phyloP scores from a whole-genome alignment of 306 rosid genomes.

The Sicyos baderoa region DNA sequence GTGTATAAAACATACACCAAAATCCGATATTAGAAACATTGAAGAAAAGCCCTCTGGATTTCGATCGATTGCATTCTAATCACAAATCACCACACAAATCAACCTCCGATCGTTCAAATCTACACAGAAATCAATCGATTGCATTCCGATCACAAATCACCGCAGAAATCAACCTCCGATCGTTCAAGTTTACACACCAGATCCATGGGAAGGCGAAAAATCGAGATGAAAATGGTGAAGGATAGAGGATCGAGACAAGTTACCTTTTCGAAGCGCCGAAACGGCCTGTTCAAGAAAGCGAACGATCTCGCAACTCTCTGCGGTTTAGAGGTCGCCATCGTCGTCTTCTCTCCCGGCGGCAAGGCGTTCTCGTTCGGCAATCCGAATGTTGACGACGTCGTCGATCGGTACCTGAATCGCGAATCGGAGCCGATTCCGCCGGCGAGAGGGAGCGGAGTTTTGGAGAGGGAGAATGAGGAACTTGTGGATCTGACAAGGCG shows the following conservation, averaged over 20 bases:
- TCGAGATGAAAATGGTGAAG: slow-evolving; percentile 38
- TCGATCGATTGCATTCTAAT: background rate
- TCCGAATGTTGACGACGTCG: slow-evolving; percentile 29
- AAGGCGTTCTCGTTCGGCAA: slow-evolving; percentile 45
- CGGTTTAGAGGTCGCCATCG: slow-evolving; percentile 31
- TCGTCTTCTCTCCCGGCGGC: slow-evolving; percentile 42
- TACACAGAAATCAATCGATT: background rate
- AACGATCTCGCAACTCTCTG: slow-evolving; percentile 51
- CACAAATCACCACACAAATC: background rate
- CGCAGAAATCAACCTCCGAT: slow-evolving; percentile 4
- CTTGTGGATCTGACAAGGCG: slow-evolving; percentile 17
- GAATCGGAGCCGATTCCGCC: slow-evolving; percentile 7
- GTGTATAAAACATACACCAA: slow-evolving; percentile 11
- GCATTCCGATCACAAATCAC: background rate
- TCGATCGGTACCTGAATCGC: slow-evolving; percentile 26
- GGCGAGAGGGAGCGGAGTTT: background rate
- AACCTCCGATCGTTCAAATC: background rate
- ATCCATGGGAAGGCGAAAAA: slow-evolving; percentile 30
- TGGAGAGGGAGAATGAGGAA: slow-evolving; percentile 15
- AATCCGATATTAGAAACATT: slow-evolving; percentile 35
- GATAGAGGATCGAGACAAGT: slow-evolving; percentile 30
- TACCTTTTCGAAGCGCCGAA: slow-evolving; percentile 50
- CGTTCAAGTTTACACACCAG: background rate
- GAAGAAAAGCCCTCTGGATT: background rate
- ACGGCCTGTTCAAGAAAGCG: slow-evolving; percentile 56